A percentile compares a stretch with the other conserved stretches of the same genome.
Conservation (phyloP, 306 rosid species). For the Cucumis hystrix region DNA sequence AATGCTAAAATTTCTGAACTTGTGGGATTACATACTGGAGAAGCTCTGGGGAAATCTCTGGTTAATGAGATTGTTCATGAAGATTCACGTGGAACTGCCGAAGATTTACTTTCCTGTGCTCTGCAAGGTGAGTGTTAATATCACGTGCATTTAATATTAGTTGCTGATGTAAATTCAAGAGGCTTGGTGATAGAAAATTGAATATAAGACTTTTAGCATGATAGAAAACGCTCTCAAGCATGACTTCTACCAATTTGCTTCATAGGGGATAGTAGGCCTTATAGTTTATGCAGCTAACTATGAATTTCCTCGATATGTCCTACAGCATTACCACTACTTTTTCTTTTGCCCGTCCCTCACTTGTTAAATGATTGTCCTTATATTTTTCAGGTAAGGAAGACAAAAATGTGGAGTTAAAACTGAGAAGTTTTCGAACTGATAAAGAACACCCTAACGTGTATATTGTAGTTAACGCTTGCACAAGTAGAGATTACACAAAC, state of each 20-base stretch:
- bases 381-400: constrained; percentile 54
- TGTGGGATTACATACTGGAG: constrained; percentile 33
- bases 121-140: constrained; percentile 39
- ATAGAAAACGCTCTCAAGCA: background rate
- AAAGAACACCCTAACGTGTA: constrained; percentile 25
- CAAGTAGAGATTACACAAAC: constrained; percentile 48
- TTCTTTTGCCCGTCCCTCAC: background rate
- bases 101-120: constrained; percentile 31
- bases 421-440: constrained; percentile 30
- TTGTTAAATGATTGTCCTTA: background rate
- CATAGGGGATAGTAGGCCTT: background rate
- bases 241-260: background rate
- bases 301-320: no score
- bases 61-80: constrained; percentile 42
- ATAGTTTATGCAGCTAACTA: background rate
- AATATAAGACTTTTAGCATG: background rate
- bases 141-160: background rate
- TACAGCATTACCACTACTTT: background rate
- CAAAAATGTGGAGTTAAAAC: constrained; percentile 49
- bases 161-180: background rate
- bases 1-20: constrained; percentile 55
- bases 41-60: constrained; percentile 64
- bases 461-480: constrained; percentile 55
- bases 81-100: constrained; percentile 35
- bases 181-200: background rate